Conservation (phyloP, 2,329 filamentous ascomycete genomes). For the Tolypocladium paradoxum region DNA sequence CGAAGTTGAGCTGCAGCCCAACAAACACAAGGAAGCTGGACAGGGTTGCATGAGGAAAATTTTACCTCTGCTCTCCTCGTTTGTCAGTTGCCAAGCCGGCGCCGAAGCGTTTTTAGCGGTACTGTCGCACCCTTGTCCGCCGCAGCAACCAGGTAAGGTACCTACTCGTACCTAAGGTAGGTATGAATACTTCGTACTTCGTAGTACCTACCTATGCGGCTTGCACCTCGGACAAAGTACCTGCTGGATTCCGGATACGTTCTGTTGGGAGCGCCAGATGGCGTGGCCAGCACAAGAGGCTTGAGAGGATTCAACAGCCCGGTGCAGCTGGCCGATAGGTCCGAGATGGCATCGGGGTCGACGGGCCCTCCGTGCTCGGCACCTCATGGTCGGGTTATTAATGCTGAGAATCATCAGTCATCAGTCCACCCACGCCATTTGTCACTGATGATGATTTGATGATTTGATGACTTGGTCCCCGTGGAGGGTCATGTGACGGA, state of each 20-base stretch:
- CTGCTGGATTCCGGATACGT: background rate
- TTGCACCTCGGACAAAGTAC: background rate
- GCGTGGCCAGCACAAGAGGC: background rate
- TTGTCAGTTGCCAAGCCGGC: background rate
- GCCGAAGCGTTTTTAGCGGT: background rate
- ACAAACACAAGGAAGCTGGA: background rate
- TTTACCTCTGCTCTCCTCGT: background rate
- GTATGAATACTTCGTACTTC: too few species aligned
- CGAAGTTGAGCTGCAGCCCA: background rate
- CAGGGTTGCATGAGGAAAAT: background rate
- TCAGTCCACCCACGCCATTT: background rate
- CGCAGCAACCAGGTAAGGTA: too few species aligned
- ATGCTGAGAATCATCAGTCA: background rate
- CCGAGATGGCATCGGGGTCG: background rate
- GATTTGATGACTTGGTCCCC: background rate
- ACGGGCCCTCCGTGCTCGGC: background rate
- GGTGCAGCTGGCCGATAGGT: background rate
- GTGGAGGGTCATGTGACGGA: constrained; percentile 14
- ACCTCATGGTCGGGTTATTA: background rate
- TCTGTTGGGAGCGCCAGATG: background rate
- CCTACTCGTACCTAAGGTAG: too few species aligned
- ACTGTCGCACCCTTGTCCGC: background rate
- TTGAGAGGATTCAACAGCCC: background rate
- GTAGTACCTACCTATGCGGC: too few species aligned
- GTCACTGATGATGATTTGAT: background rate